Base-by-base conservation (phyloP, 495 filamentous ascomycete genomes). In the Hypomontagnella submonticulosa region DNA sequence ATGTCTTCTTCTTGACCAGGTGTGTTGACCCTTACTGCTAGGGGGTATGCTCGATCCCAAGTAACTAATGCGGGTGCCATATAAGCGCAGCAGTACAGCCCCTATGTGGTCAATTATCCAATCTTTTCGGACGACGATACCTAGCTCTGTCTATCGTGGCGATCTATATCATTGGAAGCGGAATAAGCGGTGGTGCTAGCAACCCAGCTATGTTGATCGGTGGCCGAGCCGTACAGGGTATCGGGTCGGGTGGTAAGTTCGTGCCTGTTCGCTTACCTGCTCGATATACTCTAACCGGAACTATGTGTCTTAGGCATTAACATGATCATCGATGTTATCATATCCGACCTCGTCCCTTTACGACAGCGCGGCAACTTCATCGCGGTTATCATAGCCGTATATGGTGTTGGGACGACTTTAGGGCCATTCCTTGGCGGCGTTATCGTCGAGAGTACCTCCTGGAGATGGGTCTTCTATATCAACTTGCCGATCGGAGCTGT, bases 351-450 rank as follows among this genome's bases (percentile, higher is more conserved):
- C 42, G 92, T 93, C 71, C 88, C 87, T 48, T 80, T 92, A 74
- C 77, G 76, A 55, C 71, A 75, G 84, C 88, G 91, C 69, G 90
- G 70, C 76, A 87, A 66, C 83, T 88, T 79, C 53, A 76, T 75
- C 62, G 80, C 79, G 53, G 73, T 82, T 52, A 75, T 92, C 57
- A 87, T 89, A 13, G 82, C 85, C 4, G 86, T 87, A 0, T 95
- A 90, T 84, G 90, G 89, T 12, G 76, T 92, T 43, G 91, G 91
- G 16, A 85, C 83, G 53, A 89, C 88, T 5, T 70, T 92, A 33
- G 91, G 91, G 1, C 91, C 91, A 3, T 83, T 93, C 7, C 75
- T 93, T 5, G 91, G 91, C 10, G 91, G 91, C 18, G 83, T 89
- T 6, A 92, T 94, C 65, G 90, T 91, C 76, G 67, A 78, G 50